Evolutionary conservation across 805 yeast species (phyloP).

Genomic region (Candida andamanensis): DNA sequence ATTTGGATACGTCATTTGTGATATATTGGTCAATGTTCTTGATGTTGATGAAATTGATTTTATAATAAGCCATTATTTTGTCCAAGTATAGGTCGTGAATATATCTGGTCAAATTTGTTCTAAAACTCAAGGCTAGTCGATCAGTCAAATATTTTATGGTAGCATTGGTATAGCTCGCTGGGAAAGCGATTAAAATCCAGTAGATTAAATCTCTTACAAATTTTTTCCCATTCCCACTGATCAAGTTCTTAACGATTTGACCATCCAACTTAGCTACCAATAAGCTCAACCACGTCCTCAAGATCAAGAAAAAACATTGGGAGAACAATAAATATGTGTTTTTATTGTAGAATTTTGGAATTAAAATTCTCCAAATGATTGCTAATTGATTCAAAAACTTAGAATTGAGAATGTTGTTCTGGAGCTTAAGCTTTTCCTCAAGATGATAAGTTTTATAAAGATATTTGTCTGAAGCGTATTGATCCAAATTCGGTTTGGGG

Average conservation of each 20-base stretch:
- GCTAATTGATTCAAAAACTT: slow-evolving; percentile 66
- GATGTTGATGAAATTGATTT: slow-evolving; percentile 42
- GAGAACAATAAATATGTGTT: slow-evolving; percentile 61
- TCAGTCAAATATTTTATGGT: slow-evolving; percentile 78
- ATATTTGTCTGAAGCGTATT: slow-evolving; percentile 52
- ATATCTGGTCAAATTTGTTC: slow-evolving; percentile 78
- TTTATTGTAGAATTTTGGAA: slow-evolving; percentile 68
- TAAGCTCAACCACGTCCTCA: slow-evolving; percentile 83
- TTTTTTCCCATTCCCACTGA: slow-evolving; percentile 70
- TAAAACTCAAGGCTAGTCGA: slow-evolving; percentile 73
- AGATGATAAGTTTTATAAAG: slow-evolving; percentile 44
- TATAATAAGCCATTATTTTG: slow-evolving; percentile 75
- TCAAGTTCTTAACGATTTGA: slow-evolving; percentile 82
- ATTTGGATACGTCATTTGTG: slow-evolving; percentile 77
- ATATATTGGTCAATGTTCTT: slow-evolving; percentile 81
- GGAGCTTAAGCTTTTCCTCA: slow-evolving; percentile 25
- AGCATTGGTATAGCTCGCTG: slow-evolving; percentile 89
- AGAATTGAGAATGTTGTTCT: slow-evolving; percentile 42
- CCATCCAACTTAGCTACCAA: slow-evolving; percentile 88
- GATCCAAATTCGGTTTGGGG: slow-evolving; percentile 44
- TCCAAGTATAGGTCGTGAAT: slow-evolving; percentile 88
- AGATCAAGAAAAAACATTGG: slow-evolving; percentile 68
- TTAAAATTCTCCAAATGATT: slow-evolving; percentile 71
- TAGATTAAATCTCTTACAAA: slow-evolving; percentile 73
- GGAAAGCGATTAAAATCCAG: slow-evolving; percentile 89